Conservation (phyloP, 129 eudicot genomes). For the Lactuca saligna region DNA sequence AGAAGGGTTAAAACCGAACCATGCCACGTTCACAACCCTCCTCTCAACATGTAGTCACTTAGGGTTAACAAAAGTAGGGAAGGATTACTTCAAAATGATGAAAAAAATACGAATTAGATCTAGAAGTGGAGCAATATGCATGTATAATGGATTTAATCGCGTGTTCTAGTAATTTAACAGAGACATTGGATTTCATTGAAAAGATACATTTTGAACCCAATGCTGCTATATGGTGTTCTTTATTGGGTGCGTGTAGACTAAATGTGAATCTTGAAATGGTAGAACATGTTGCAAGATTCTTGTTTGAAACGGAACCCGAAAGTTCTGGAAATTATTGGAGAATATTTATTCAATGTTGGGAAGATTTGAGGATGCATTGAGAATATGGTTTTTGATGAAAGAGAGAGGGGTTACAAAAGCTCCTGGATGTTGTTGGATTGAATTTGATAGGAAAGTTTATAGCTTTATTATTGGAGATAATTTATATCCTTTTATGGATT, state of each 20-base stretch:
- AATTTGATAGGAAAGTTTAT: constrained; percentile 38
- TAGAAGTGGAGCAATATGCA: constrained; percentile 42
- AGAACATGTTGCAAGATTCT: constrained; percentile 36
- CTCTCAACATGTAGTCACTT: too few species aligned
- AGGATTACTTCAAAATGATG: constrained; percentile 27
- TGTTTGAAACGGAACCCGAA: constrained; percentile 39
- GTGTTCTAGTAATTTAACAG: constrained; percentile 36
- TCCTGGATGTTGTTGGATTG: constrained; percentile 54
- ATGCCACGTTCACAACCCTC: too few species aligned
- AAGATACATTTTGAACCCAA: constrained; percentile 48
- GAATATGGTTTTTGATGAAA: constrained; percentile 40
- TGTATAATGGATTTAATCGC: constrained; percentile 46
- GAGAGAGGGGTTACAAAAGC: constrained; percentile 29
- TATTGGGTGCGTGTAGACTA: constrained; percentile 44
- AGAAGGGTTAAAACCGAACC: too few species aligned
- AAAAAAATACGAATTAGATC: constrained; percentile 28
- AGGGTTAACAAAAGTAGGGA: constrained; percentile 25
- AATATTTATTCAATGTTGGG: constrained; percentile 42
- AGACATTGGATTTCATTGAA: constrained; percentile 34
- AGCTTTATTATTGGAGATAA: constrained; percentile 40
- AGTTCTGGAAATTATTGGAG: constrained; percentile 38
- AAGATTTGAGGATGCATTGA: constrained; percentile 38
- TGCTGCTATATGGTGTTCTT: constrained; percentile 45
- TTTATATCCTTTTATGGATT: constrained; percentile 37
- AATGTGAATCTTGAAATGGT: constrained; percentile 43